Evolutionary conservation across 352 stramenopile genomes (phyloP).

Genomic region (Phytophthora hibernalis): DNA sequence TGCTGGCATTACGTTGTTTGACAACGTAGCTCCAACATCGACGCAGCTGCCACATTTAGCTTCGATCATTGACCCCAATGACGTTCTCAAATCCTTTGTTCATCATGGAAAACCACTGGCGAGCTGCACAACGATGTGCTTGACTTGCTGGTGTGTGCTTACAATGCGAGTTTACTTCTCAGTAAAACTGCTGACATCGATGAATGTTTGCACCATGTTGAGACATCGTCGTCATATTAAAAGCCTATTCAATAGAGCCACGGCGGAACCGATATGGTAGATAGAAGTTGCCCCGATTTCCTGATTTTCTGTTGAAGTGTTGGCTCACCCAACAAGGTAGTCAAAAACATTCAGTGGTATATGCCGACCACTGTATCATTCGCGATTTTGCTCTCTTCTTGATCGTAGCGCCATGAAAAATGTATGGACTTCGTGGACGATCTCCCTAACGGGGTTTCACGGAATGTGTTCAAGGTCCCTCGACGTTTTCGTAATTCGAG

Average conservation of each 20-base stretch:
- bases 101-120: conserved; percentile 11
- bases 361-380: neutral
- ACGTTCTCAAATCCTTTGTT: conserved; percentile 1
- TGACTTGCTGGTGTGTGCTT: conserved; percentile 1
- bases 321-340: neutral
- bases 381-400: neutral
- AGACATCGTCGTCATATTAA: too few species aligned
- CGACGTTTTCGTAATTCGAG: neutral
- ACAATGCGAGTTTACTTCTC: neutral
- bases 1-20: neutral
- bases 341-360: neutral
- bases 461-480: neutral
- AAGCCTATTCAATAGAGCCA: too few species aligned
- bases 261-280: too few species aligned
- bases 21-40: neutral
- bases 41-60: neutral
- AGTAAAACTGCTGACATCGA: neutral
- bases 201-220: too few species aligned
- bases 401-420: neutral
- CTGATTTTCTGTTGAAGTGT: too few species aligned
- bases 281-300: too few species aligned
- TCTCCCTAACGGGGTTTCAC: neutral
- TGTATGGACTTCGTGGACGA: neutral
- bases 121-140: conserved; percentile 1
- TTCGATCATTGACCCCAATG: neutral